phyloP scores from a whole-genome alignment of 495 filamentous ascomycete species.

The Penicillium odoratum region DNA sequence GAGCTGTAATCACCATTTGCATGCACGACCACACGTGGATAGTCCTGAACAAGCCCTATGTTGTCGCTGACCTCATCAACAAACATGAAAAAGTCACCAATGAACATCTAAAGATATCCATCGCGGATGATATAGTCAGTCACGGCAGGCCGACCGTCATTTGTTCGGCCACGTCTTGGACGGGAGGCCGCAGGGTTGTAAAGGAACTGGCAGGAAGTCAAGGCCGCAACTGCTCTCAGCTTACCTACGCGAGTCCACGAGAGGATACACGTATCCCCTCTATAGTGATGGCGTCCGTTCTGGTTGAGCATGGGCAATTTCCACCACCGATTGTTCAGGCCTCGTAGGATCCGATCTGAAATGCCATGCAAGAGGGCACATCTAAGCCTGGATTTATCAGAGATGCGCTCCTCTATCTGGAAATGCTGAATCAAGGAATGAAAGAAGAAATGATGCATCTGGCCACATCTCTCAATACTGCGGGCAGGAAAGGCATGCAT shows the following conservation, averaged over 20 bases:
- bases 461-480: conserved; percentile 38
- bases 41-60: conserved; percentile 34
- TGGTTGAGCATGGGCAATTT: conserved; percentile 32
- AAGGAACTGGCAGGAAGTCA: conserved; percentile 38
- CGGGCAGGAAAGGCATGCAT: conserved; percentile 48
- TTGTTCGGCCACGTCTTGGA: conserved; percentile 28
- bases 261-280: conserved; percentile 38
- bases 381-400: conserved; percentile 30
- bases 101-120: conserved; percentile 33
- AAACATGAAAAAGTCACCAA: conserved; percentile 35
- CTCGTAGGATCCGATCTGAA: conserved; percentile 37
- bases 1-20: conserved; percentile 37
- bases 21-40: conserved; percentile 40
- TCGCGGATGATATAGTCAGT: conserved; percentile 38
- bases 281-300: conserved; percentile 42
- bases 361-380: conserved; percentile 21
- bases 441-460: conserved; percentile 51
- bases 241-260: conserved; percentile 34
- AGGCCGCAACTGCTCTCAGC: conserved; percentile 38
- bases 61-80: conserved; percentile 34
- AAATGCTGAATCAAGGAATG: conserved; percentile 36
- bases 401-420: conserved; percentile 36
- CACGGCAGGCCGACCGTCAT: conserved; percentile 30
- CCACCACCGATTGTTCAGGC: conserved; percentile 32
- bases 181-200: conserved; percentile 40